A percentile compares a stretch with the other conserved stretches of the same genome.
phyloP scores from a whole-genome alignment of 1,284 basidiomycete genomes.

The Malassezia vespertilionis region DNA sequence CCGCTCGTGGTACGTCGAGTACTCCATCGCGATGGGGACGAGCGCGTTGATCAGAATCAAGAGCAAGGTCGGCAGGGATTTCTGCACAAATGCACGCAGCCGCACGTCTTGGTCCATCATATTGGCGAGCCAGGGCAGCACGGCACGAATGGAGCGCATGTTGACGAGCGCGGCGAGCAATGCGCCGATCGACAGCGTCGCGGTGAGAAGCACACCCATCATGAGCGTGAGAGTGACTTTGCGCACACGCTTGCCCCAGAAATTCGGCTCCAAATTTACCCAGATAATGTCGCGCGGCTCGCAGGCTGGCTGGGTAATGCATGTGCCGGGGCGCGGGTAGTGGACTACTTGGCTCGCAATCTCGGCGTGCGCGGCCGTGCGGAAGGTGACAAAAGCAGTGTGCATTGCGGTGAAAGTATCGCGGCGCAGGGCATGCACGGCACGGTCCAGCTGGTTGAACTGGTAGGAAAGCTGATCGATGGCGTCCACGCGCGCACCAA shows the following conservation, averaged over 20 bases:
- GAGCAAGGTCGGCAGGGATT: slow-evolving; percentile 77
- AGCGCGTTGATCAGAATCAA: slow-evolving; percentile 80
- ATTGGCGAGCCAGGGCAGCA: slow-evolving; percentile 65
- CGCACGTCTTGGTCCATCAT: slow-evolving; percentile 69
- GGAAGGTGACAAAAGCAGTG: slow-evolving; percentile 90
- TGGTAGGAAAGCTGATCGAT: slow-evolving; percentile 32
- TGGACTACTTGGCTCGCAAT: slow-evolving; percentile 77
- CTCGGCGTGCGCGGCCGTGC: slow-evolving; percentile 86
- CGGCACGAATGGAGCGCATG: slow-evolving; percentile 80
- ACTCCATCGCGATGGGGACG: slow-evolving; percentile 79
- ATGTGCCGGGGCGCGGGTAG: slow-evolving; percentile 40
- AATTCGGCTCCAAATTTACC: slow-evolving; percentile 66
- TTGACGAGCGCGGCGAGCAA: slow-evolving; percentile 73
- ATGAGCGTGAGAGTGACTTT: slow-evolving; percentile 50
- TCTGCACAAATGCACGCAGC: slow-evolving; percentile 76
- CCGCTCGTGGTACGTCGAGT: slow-evolving; percentile 72
- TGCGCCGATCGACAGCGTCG: slow-evolving; percentile 42
- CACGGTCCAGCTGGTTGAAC: slow-evolving; percentile 31
- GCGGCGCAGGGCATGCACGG: slow-evolving; percentile 22
- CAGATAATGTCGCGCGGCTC: slow-evolving; percentile 94
- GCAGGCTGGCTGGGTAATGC: slow-evolving; percentile 55
- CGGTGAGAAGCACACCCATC: slow-evolving; percentile 57
- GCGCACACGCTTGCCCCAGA: slow-evolving; percentile 36
- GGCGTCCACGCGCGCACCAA: slow-evolving; percentile 31
- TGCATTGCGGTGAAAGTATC: slow-evolving; percentile 52